Evolutionary conservation across 352 stramenopile species (phyloP).

Genomic region (Globisporangium recalcitrans): DNA sequence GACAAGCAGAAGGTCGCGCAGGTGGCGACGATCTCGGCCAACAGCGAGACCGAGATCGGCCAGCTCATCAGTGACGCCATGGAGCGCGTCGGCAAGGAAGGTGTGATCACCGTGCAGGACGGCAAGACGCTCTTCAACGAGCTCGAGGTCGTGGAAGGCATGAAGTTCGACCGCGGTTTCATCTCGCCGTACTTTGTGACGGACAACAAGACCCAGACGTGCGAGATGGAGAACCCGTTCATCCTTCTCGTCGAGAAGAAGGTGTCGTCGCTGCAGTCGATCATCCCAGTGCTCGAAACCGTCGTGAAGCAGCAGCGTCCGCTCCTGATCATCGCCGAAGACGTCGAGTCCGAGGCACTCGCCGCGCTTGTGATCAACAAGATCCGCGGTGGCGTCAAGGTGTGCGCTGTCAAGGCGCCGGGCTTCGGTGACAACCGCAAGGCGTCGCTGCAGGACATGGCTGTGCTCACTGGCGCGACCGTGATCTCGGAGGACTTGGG

Average conservation of each 20-base stretch:
- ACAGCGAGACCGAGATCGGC: slow-evolving; percentile 98
- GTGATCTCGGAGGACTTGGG: slow-evolving; percentile 98
- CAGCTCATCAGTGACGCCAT: slow-evolving; percentile 98
- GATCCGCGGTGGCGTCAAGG: slow-evolving; percentile 98
- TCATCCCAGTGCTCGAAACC: slow-evolving; percentile 97
- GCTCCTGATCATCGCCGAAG: slow-evolving; percentile 99
- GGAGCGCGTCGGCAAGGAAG: slow-evolving; percentile 99
- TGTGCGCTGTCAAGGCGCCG: slow-evolving; percentile 99
- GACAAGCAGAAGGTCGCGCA: slow-evolving; percentile 99
- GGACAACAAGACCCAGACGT: slow-evolving; percentile 98
- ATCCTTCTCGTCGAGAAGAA: slow-evolving; percentile 99
- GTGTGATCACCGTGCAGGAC: slow-evolving; percentile 98
- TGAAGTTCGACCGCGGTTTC: slow-evolving; percentile 99
- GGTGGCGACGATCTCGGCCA: slow-evolving; percentile 99
- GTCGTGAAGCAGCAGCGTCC: slow-evolving; percentile 96
- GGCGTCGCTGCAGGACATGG: slow-evolving; percentile 99
- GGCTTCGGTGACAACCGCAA: slow-evolving; percentile 99
- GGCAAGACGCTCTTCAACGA: slow-evolving; percentile 99
- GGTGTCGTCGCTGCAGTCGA: slow-evolving; percentile 93
- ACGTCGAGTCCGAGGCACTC: slow-evolving; percentile 98
- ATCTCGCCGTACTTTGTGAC: slow-evolving; percentile 99
- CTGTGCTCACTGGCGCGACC: slow-evolving; percentile 96
- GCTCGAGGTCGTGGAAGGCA: slow-evolving; percentile 99
- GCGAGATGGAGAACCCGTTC: slow-evolving; percentile 98
- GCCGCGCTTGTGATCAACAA: slow-evolving; percentile 99